Percentiles rank a stretch among this genome's conserved stretches.
Evolutionary conservation across 2,329 filamentous ascomycete species (phyloP).

Genomic region (Hypomyces rosellus): DNA sequence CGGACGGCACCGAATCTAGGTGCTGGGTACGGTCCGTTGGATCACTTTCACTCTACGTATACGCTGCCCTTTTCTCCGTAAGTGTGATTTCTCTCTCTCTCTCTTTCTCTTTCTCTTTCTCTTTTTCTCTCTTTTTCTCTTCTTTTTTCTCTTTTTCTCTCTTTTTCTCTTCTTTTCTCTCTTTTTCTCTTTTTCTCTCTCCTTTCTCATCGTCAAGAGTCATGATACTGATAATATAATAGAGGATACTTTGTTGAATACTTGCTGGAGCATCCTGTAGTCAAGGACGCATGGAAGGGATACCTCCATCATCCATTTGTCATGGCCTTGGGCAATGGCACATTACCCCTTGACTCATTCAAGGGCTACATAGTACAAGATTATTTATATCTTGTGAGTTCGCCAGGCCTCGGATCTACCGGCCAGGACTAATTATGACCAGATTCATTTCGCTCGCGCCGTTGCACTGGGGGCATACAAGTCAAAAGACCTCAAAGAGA

Average conservation of each 20-base stretch:
- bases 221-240: not conserved
- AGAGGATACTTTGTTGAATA: slow-evolving; percentile 80
- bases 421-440: too few relatives aligned
- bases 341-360: slow-evolving; percentile 68
- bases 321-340: slow-evolving; percentile 66
- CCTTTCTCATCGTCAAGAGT: not conserved
- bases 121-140: not conserved
- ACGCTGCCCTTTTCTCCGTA: slow-evolving; percentile 62
- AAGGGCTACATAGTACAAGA: slow-evolving; percentile 88
- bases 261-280: slow-evolving; percentile 65
- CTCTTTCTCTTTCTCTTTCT: not conserved
- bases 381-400: slow-evolving; percentile 73
- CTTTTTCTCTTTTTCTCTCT: not conserved
- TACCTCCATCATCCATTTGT: slow-evolving; percentile 84
- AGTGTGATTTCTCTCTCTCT: slow-evolving; percentile 17
- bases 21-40: slow-evolving; percentile 64
- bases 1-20: slow-evolving; percentile 57
- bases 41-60: slow-evolving; percentile 70
- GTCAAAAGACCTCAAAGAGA: slow-evolving; percentile 64
- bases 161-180: not conserved
- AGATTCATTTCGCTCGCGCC: slow-evolving; percentile 83
- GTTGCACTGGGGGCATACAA: slow-evolving; percentile 86
- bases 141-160: not conserved
- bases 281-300: slow-evolving; percentile 65
- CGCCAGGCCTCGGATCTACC: not conserved